Base-by-base conservation (phyloP, 164 flowering plant genomes). In the Berberis vulgaris region DNA sequence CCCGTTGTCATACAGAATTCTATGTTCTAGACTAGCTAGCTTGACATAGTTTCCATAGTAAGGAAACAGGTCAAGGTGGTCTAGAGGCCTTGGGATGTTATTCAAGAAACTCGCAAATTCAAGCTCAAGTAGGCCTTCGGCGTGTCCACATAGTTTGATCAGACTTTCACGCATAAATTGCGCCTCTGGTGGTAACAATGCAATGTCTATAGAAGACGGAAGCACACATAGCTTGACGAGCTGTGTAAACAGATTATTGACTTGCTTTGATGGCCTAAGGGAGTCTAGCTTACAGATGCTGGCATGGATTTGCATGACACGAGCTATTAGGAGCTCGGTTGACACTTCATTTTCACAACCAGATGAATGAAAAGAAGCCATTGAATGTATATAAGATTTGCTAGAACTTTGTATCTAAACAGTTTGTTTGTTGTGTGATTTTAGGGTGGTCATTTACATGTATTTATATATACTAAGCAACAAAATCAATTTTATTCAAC, bases 41-140 rank as follows among this genome's bases (percentile, higher is more conserved):
- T 82, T 76, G 50, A 84, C 65, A 54, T 83, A 83, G 78, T 85
- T 83, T 9, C 43, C 59, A 49, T 81, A 81, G 79, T 82, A 82
- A 6, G 88, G 86, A 66, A 82, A 86, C 41, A 78, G 69, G 45
- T 64, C 65, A 13, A 83, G 84, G 52, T 80, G 67, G 65, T 74
- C 39, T 1, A 82, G 54, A 3, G 90, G 82, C 10, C 61, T 39
- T 9, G 78, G 73, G 6, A 68, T n/a, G 47, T 68, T 59, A 39
- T 55, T n/a, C 1, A 83, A 44, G 58, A 81, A 52, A 8, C 67
- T 69, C 0, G 58, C 58, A 26, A 76, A 80, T 10, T 85, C 74
- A 41, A 71, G 70, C 76, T 85, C 85, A 1, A 83, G 74, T 1
- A 76, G 72, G 45, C 82, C 85, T 65, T 82, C 86, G 1, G 84